Conservation (phyloP, 148 eudicot genomes). For the Fagopyrum tataricum region DNA sequence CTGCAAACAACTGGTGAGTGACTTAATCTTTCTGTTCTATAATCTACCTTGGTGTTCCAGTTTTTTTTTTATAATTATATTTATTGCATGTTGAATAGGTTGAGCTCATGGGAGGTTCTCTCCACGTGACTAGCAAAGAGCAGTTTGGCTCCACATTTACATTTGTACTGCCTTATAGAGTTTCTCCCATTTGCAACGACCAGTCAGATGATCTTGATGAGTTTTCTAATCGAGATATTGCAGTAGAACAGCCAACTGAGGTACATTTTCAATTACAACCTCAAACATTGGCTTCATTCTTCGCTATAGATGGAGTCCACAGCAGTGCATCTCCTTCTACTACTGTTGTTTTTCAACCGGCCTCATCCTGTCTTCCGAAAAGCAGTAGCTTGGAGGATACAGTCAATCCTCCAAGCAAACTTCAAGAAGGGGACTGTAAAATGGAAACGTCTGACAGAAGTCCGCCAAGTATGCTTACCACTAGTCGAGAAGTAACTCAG, state of each 20-base stretch:
- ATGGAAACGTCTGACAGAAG: constrained; percentile 27
- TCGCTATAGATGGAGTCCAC: constrained; percentile 33
- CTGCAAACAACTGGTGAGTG: constrained; percentile 86
- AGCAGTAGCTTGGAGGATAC: constrained; percentile 18
- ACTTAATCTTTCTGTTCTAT: neutral
- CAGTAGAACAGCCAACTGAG: constrained; percentile 34
- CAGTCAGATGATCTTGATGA: constrained; percentile 69
- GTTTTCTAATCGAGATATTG: constrained; percentile 35
- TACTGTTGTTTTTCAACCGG: constrained; percentile 22
- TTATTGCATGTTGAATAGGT: constrained; percentile 37
- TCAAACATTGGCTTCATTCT: constrained; percentile 48
- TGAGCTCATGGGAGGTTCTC: constrained; percentile 92
- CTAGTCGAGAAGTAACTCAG: constrained; percentile 27
- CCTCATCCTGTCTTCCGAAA: constrained; percentile 26
- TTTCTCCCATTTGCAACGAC: constrained; percentile 37
- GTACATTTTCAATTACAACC: constrained; percentile 66
- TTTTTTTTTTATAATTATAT: neutral
- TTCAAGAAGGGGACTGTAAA: constrained; percentile 25
- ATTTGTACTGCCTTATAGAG: constrained; percentile 71
- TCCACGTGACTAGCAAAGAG: constrained; percentile 69
- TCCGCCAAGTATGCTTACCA: constrained; percentile 42
- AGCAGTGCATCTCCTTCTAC: constrained; percentile 27
- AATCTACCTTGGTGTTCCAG: neutral
- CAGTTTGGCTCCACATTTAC: constrained; percentile 72
- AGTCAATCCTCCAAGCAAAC: constrained; percentile 15